These are phyloP conservation scores for Pholiota molesta DNA, from an alignment of 768 basidiomycete genomes.

Conservation along the genomic window DNA sequence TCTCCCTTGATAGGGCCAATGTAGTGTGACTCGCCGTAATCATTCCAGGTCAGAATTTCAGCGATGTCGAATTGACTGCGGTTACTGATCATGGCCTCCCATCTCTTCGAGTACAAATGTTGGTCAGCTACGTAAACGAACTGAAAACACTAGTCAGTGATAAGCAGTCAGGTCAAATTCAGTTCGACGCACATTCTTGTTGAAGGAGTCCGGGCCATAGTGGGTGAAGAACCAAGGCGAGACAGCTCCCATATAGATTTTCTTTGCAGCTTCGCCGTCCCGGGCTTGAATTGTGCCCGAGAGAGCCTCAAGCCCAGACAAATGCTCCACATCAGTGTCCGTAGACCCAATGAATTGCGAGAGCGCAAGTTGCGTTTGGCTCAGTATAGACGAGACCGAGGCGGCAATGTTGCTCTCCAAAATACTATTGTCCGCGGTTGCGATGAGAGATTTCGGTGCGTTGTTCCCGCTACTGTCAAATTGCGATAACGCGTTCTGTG, in stretches of 20 bases:
- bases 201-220: slow-evolving; percentile 63
- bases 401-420: slow-evolving; percentile 19
- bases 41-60: slow-evolving; percentile 71
- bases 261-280: slow-evolving; percentile 29
- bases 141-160: slow-evolving; percentile 30
- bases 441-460: slow-evolving; percentile 2
- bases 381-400: slow-evolving; percentile 24
- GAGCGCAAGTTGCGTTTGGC: slow-evolving; percentile 29
- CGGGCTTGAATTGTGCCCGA: slow-evolving; percentile 25
- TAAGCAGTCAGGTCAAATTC: neutral
- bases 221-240: slow-evolving; percentile 85
- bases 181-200: slow-evolving; percentile 64
- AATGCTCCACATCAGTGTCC: slow-evolving; percentile 57
- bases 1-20: slow-evolving; percentile 76
- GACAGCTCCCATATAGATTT: slow-evolving; percentile 53
- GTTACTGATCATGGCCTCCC: slow-evolving; percentile 64
- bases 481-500: slow-evolving; percentile 31
- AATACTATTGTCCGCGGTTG: slow-evolving; percentile 18
- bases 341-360: slow-evolving; percentile 48
- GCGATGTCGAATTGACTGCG: slow-evolving; percentile 62
- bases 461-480: slow-evolving; percentile 4
- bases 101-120: slow-evolving; percentile 66
- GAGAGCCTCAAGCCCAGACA: slow-evolving; percentile 42
- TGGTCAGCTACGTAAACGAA: slow-evolving; percentile 70
- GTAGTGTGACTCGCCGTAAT: slow-evolving; percentile 80